Percentiles rank a stretch among this genome's conserved stretches.
phyloP scores from a whole-genome alignment of 176 grass and related monocot species.

The Paspalum notatum region DNA sequence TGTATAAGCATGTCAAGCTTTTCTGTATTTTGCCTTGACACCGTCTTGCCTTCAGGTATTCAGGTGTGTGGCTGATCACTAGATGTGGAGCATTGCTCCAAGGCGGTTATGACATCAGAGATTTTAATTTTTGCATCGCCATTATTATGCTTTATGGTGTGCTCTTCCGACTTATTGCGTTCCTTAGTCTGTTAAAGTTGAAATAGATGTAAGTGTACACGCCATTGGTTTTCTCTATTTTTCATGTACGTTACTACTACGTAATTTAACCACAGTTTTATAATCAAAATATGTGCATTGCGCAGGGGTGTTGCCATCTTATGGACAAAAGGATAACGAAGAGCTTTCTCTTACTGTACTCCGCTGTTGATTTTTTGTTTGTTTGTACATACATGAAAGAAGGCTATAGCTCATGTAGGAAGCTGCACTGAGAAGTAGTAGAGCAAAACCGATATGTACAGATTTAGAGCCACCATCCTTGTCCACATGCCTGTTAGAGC shows the following conservation, averaged over 20 bases:
- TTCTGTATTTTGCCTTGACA: constrained; percentile 18
- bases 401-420: not conserved
- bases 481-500: not conserved
- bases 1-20: not conserved
- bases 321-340: not conserved
- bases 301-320: constrained; percentile 13
- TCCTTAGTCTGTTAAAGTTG: constrained; percentile 58
- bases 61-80: constrained; percentile 72
- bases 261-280: not conserved
- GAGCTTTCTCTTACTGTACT: not conserved
- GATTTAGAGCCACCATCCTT: constrained; percentile 9
- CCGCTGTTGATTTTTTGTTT: not conserved
- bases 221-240: not conserved
- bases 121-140: constrained; percentile 62
- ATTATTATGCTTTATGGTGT: constrained; percentile 69
- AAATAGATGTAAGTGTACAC: constrained; percentile 45
- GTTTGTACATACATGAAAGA: not conserved
- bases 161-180: constrained; percentile 62
- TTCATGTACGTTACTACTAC: not conserved
- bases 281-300: not conserved
- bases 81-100: constrained; percentile 56
- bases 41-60: constrained; percentile 49
- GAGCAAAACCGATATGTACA: constrained; percentile 19
- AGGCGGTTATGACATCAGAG: constrained; percentile 47
- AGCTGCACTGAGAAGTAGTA: not conserved